Evolutionary conservation across 805 yeast genomes (phyloP), one percentile per base, ranked within the genome.

Genomic region (Candida insectorum): DNA sequence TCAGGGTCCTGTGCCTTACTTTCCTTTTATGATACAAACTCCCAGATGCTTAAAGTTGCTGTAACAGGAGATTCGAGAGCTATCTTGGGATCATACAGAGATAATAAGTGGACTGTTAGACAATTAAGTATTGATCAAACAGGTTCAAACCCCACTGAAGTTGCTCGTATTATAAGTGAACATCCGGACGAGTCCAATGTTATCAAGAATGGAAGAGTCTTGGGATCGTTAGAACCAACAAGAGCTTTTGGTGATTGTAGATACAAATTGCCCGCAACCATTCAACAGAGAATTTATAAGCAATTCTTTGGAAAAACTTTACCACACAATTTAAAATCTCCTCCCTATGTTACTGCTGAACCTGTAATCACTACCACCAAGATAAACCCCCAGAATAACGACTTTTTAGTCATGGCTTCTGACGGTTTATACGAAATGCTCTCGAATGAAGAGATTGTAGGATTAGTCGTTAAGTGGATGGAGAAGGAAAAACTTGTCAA

Each of bases 211-310:
- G 98, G 97, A 4, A 77, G 98, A 50, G 85, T 93, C 8, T 70
- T 93, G 45, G 98, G 98, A 0, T 79, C 93, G 8, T 71, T 93
- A 42, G 97, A 93, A 59, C 98, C 98, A 10, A 78, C 96, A 0
- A 72, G 98, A 50, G 95, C 97, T 1, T 93, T 93, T 67, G 98
- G 98, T 30, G 98, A 93, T 58, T 95, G 96, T 39, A 75, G 96
- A 41, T 93, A 87, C 55, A 93, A 93, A 54, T 73, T 95, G 69
- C 77, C 88, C 54, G 81, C 48, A 41, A 77, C 80, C 15, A 73
- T 86, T 36, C 97, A 94, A 50, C 81, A 81, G 30, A 63, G 71
- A 37, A 71, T 85, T 16, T 81, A 85, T 47, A 72, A 81, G 41
- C 80, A 79, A 48, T 81, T 88, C 45, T 89, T 91, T 54, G 94